Evolutionary conservation across 305 asterid genomes (phyloP).

Genomic region (Solanum hybrid): DNA sequence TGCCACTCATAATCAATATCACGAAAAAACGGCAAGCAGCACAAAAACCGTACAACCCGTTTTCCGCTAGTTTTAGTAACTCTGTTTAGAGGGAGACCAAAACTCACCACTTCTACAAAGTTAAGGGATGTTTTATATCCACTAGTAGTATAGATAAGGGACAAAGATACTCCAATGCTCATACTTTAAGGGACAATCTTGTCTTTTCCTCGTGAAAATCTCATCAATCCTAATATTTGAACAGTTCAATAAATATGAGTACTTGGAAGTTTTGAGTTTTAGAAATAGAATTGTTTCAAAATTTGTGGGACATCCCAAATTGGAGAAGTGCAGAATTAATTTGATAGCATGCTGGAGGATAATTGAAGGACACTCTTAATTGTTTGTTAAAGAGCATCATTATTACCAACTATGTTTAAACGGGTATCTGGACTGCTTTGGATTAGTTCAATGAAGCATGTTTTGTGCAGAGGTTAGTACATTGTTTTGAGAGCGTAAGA

Average conservation of each 20-base stretch:
- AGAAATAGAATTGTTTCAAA: neutral
- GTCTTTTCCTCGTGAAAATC: neutral
- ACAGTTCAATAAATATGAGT: neutral
- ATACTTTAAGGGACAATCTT: neutral
- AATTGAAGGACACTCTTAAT: neutral
- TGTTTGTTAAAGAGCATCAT: neutral
- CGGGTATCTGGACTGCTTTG: neutral
- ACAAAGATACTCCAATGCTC: neutral
- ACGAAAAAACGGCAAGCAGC: conserved; percentile 21
- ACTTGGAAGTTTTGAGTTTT: neutral
- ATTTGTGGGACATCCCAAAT: neutral
- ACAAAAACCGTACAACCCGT: conserved; percentile 16
- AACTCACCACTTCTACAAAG: neutral
- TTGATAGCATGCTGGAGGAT: neutral
- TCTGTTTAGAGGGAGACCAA: neutral
- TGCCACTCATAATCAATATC: conserved; percentile 17
- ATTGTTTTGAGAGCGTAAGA: neutral
- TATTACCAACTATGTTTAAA: neutral
- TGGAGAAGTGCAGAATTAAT: neutral
- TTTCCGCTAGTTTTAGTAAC: neutral
- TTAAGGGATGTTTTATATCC: neutral
- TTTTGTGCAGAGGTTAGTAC: neutral
- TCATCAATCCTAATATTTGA: neutral
- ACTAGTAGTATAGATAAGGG: neutral
- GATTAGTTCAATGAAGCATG: neutral